Conservation (phyloP, 345 rosid species). For the Populus ilicifolia region DNA sequence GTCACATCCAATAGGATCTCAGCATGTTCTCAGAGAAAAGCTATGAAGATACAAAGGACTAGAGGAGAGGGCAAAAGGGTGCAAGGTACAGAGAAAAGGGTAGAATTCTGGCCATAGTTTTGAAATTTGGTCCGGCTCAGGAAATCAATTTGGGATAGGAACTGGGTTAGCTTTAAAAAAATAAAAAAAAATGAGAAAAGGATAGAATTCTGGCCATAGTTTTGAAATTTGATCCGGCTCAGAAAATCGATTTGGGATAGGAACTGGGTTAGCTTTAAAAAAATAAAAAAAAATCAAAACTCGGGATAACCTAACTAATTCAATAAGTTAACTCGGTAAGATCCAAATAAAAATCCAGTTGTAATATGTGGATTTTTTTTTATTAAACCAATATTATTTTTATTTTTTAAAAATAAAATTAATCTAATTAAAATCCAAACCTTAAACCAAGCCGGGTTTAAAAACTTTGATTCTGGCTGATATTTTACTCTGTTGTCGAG, state of each 20-base stretch:
- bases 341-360: rapidly evolving
- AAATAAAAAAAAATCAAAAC: no score
- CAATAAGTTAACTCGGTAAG: no score
- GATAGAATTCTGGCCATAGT: neutral
- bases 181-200: neutral
- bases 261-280: no score
- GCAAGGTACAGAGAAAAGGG: neutral
- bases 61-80: neutral
- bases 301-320: rapidly evolving
- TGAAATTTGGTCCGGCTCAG: no score
- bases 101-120: neutral
- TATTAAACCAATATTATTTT: rapidly evolving
- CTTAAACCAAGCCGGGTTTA: no score
- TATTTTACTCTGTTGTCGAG: neutral
- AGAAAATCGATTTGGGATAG: rapidly evolving
- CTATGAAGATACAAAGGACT: neutral
- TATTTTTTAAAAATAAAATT: no score
- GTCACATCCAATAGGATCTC: neutral
- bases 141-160: rapidly evolving
- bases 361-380: rapidly evolving
- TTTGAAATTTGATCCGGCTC: no score
- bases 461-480: neutral
- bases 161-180: no score
- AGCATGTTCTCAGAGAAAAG: neutral
- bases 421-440: no score